Evolutionary conservation across 345 rosid species (phyloP).

Genomic region (Carallia brachiata): DNA sequence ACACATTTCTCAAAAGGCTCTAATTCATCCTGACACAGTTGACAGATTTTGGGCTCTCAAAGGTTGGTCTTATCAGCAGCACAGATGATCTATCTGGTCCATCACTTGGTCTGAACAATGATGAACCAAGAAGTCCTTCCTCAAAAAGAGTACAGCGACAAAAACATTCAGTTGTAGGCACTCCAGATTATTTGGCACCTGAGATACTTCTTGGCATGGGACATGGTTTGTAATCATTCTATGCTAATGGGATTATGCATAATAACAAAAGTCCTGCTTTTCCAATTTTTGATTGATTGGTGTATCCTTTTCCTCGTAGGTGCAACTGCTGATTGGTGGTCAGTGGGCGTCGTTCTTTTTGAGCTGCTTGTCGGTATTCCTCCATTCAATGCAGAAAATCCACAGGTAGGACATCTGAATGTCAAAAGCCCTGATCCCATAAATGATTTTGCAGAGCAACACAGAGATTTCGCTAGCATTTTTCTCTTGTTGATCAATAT

Average conservation of each 20-base stretch:
- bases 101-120: conserved; percentile 50
- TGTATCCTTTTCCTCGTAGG: conserved; percentile 43
- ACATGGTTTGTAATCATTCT: conserved; percentile 57
- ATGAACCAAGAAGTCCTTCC: conserved; percentile 43
- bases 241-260: conserved; percentile 1
- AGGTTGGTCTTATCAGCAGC: conserved; percentile 95
- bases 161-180: conserved; percentile 81
- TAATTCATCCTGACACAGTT: conserved; percentile 60
- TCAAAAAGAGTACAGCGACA: conserved; percentile 57
- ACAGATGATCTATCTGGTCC: conserved; percentile 91
- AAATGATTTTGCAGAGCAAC: background rate
- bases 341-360: conserved; percentile 88
- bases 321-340: conserved; percentile 99
- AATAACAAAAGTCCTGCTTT: background rate
- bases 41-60: conserved; percentile 99
- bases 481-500: too few species aligned
- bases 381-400: conserved; percentile 90
- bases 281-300: conserved; percentile 5
- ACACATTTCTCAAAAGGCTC: conserved; percentile 18
- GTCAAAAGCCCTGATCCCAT: background rate
- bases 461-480: background rate
- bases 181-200: conserved; percentile 98
- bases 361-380: conserved; percentile 93
- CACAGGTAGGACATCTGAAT: conserved; percentile 55
- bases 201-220: conserved; percentile 99